Conservation (phyloP, 805 yeast genomes). For the Kluyveromyces aestuarii region DNA sequence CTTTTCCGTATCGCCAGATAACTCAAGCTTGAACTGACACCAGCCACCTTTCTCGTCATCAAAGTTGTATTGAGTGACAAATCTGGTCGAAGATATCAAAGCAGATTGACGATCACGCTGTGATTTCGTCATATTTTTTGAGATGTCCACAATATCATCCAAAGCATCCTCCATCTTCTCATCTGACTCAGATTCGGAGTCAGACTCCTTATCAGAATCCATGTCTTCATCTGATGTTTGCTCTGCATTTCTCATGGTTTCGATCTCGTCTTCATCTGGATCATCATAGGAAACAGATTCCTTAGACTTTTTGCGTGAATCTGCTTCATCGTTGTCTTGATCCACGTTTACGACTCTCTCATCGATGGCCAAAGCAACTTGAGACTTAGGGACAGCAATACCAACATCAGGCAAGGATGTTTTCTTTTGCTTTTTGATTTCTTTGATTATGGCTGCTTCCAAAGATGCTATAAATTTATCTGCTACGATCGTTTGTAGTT, state of each 20-base stretch:
- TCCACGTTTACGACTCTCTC: slow-evolving; percentile 33
- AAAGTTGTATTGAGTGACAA: slow-evolving; percentile 73
- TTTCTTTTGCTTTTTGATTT: slow-evolving; percentile 68
- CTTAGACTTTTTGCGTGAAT: slow-evolving; percentile 51
- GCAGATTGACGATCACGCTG: slow-evolving; percentile 84
- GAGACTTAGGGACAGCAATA: slow-evolving; percentile 55
- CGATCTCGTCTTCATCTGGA: slow-evolving; percentile 92
- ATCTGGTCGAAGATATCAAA: slow-evolving; percentile 62
- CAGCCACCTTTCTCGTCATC: slow-evolving; percentile 84
- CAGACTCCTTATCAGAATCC: slow-evolving; percentile 31
- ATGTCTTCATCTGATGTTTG: slow-evolving; percentile 61
- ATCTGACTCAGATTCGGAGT: slow-evolving; percentile 36
- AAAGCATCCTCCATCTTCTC: slow-evolving; percentile 26
- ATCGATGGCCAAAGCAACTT: slow-evolving; percentile 34
- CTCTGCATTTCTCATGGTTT: slow-evolving; percentile 78
- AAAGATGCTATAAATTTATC: slow-evolving; percentile 57
- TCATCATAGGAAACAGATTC: slow-evolving; percentile 90
- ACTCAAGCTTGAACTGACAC: slow-evolving; percentile 84
- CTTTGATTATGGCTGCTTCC: slow-evolving; percentile 68
- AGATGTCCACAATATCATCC: slow-evolving; percentile 18
- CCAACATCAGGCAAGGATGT: slow-evolving; percentile 58
- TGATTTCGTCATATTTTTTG: slow-evolving; percentile 37
- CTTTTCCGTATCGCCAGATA: slow-evolving; percentile 82
- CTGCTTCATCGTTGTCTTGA: slow-evolving; percentile 44
- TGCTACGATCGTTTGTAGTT: slow-evolving; percentile 62